Evolutionary conservation across 345 rosid genomes (phyloP).

Genomic region (Lepidium africanum): DNA sequence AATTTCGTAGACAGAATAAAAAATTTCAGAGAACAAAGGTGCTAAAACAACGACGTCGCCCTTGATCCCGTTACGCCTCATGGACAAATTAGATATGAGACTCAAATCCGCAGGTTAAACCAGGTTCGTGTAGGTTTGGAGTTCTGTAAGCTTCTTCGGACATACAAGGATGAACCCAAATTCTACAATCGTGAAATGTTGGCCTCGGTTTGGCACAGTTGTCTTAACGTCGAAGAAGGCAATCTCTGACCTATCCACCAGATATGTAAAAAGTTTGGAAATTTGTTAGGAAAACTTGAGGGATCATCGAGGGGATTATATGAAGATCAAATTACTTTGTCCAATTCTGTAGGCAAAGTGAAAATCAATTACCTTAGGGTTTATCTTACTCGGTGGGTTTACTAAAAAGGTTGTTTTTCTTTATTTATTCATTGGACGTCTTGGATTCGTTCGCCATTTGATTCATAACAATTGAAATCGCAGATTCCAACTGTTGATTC

Average conservation of each 20-base stretch:
- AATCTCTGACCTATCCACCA: constrained; percentile 49
- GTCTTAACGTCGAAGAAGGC: constrained; percentile 91
- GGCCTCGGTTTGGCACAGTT: constrained; percentile 63
- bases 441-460: background rate
- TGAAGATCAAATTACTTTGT: constrained; percentile 1
- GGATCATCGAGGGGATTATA: constrained; percentile 12
- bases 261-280: background rate
- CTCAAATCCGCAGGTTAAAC: constrained; percentile 63
- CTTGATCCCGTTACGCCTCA: constrained; percentile 66
- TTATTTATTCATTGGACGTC: background rate
- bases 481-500: background rate
- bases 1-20: constrained; percentile 59
- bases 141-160: constrained; percentile 64
- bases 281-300: background rate
- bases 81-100: constrained; percentile 46
- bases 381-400: constrained; percentile 12
- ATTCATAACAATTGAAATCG: background rate
- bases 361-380: background rate
- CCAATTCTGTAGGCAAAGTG: background rate
- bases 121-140: constrained; percentile 60
- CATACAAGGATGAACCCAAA: constrained; percentile 89
- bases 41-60: constrained; percentile 45
- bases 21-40: constrained; percentile 59
- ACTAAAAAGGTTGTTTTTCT: background rate
- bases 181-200: constrained; percentile 57